Evolutionary conservation across 176 grass and related monocot genomes (phyloP).

Genomic region (Oryza longistaminata): DNA sequence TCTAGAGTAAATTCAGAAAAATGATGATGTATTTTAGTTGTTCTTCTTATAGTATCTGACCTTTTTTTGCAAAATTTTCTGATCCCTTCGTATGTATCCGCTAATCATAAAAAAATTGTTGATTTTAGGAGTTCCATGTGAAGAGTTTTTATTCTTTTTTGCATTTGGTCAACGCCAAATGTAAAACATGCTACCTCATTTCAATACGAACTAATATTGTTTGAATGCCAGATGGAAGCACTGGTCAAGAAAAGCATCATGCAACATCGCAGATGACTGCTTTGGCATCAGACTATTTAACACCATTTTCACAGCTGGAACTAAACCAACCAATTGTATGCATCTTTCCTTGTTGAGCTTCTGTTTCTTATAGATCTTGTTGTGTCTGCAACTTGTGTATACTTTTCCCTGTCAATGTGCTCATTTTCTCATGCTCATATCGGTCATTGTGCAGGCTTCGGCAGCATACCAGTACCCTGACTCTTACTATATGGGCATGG

Average conservation of each 20-base stretch:
- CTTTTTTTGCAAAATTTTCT: not conserved
- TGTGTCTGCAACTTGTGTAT: not conserved
- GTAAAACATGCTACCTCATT: not conserved
- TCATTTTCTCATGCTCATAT: slow-evolving; percentile 34
- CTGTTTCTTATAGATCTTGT: not conserved
- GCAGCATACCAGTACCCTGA: slow-evolving; percentile 79
- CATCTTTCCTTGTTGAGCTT: slow-evolving; percentile 14
- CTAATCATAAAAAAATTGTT: not conserved
- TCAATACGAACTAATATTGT: slow-evolving; percentile 6
- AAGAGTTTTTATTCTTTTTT: not conserved
- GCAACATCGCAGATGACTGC: slow-evolving; percentile 54
- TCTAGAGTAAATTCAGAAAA: not conserved
- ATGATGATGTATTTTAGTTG: not conserved
- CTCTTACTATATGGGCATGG: slow-evolving; percentile 74
- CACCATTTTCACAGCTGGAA: slow-evolving; percentile 74
- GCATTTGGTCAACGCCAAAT: not conserved
- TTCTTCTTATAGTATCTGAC: not conserved
- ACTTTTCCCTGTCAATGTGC: not conserved
- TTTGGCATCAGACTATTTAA: slow-evolving; percentile 66
- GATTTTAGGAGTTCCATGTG: not conserved
- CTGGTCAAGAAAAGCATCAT: slow-evolving; percentile 54
- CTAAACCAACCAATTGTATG: slow-evolving; percentile 78
- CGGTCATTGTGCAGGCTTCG: slow-evolving; percentile 66
- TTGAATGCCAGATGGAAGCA: slow-evolving; percentile 53
- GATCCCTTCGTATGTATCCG: not conserved